phyloP scores from a whole-genome alignment of 1,139 yeast genomes.

The Lizanozyma gosingica region DNA sequence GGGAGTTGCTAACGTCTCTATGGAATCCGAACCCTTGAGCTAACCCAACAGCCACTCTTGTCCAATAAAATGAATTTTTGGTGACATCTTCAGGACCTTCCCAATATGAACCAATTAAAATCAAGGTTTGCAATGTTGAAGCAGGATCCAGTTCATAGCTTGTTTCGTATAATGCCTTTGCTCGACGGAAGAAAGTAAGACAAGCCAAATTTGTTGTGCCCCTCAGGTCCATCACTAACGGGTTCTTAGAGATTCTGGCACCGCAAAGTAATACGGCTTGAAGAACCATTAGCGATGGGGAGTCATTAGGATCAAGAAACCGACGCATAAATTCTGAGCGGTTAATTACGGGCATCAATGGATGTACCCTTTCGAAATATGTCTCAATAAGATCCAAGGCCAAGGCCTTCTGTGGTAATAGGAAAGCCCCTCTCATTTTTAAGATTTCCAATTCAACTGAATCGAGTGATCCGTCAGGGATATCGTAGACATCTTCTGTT shows the following conservation, averaged over 20 bases:
- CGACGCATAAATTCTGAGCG: constrained; percentile 51
- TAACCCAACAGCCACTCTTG: constrained; percentile 59
- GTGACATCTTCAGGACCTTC: constrained; percentile 76
- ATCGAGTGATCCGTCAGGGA: constrained; percentile 37
- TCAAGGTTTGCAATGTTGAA: constrained; percentile 53
- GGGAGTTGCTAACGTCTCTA: constrained; percentile 36
- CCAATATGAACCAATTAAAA: constrained; percentile 63
- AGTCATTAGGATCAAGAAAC: constrained; percentile 49
- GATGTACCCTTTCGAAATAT: constrained; percentile 62
- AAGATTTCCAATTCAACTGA: constrained; percentile 62
- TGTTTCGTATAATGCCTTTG: constrained; percentile 68
- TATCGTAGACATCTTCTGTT: constrained; percentile 33
- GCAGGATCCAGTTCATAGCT: constrained; percentile 68
- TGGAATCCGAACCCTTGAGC: constrained; percentile 81
- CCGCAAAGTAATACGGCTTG: constrained; percentile 69
- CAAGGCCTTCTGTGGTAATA: constrained; percentile 53
- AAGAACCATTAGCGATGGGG: constrained; percentile 59
- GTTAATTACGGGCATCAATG: constrained; percentile 65
- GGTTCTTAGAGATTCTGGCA: constrained; percentile 51
- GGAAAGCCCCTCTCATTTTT: constrained; percentile 63
- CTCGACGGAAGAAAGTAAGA: constrained; percentile 64
- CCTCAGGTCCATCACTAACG: constrained; percentile 44
- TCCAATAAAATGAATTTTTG: constrained; percentile 72
- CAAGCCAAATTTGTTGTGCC: constrained; percentile 54
- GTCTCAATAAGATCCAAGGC: constrained; percentile 55